Conservation (phyloP, 805 yeast species). For the Pichia nanzhaoensis region DNA sequence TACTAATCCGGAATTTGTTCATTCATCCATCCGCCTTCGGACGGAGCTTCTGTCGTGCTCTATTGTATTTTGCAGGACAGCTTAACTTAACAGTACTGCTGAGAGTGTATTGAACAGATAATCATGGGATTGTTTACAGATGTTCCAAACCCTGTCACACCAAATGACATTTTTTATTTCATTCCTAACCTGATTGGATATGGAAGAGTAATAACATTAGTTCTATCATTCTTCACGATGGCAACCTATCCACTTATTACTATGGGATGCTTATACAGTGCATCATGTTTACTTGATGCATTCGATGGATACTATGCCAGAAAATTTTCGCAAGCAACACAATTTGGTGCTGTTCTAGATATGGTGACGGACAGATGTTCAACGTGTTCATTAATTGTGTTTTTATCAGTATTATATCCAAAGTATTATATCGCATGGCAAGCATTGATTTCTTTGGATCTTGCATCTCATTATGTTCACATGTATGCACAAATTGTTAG, state of each 20-base stretch:
- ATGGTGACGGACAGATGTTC: constrained; percentile 99
- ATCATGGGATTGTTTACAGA: constrained; percentile 4
- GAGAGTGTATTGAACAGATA: no score
- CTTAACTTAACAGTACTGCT: no score
- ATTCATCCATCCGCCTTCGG: no score
- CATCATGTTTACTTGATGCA: constrained; percentile 91
- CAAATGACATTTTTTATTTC: constrained; percentile 53
- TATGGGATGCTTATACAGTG: constrained; percentile 61
- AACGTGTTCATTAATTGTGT: constrained; percentile 88
- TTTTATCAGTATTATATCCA: constrained; percentile 75
- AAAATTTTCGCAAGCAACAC: constrained; percentile 77
- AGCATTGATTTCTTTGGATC: constrained; percentile 71
- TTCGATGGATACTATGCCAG: constrained; percentile 96
- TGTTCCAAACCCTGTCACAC: constrained; percentile 11
- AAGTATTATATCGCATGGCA: constrained; percentile 67
- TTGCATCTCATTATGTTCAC: constrained; percentile 96
- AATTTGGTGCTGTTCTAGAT: constrained; percentile 93
- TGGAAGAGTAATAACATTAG: constrained; percentile 72
- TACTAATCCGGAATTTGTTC: no score
- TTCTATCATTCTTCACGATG: constrained; percentile 79
- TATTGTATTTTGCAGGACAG: no score
- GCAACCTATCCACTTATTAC: constrained; percentile 75
- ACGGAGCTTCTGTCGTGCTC: no score
- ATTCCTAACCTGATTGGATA: constrained; percentile 93
- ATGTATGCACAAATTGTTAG: constrained; percentile 88